Percentiles rank a stretch among this genome's conserved stretches.
These are phyloP conservation scores for Epichloe glyceriae DNA, from an alignment of 2,329 filamentous ascomycete species.

Conservation along the genomic window DNA sequence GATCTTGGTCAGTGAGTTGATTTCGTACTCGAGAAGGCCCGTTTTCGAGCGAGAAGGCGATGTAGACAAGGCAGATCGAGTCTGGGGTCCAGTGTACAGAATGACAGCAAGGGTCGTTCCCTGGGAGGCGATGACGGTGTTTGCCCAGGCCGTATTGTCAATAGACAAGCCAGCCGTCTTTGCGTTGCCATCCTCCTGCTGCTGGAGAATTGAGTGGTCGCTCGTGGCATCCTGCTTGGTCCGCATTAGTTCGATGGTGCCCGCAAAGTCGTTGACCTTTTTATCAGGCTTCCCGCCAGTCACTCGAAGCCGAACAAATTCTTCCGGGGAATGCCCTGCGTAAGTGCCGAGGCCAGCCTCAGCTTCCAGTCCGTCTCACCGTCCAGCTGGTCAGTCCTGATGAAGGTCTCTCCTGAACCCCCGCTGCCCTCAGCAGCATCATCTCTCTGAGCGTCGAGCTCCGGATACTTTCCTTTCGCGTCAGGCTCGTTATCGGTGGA, in stretches of 20 bases:
- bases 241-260: constrained; percentile 66
- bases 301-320: constrained; percentile 58
- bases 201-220: constrained; percentile 21
- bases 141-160: constrained; percentile 97
- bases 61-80: constrained; percentile 84
- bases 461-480: constrained; percentile 23
- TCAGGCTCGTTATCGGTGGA: constrained; percentile 24
- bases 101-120: constrained; percentile 80
- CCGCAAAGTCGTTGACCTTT: constrained; percentile 88
- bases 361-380: constrained; percentile 99
- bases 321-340: constrained; percentile 62
- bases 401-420: constrained; percentile 79
- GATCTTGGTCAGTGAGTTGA: constrained; percentile 94
- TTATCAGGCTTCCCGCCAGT: constrained; percentile 83
- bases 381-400: constrained; percentile 91
- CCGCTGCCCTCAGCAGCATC: constrained; percentile 21
- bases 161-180: constrained; percentile 69
- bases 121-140: constrained; percentile 90
- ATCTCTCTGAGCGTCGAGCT: constrained; percentile 13
- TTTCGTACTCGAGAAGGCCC: constrained; percentile 86
- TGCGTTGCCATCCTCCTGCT: constrained; percentile 21
- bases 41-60: constrained; percentile 87
- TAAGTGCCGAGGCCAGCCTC: constrained; percentile 71
- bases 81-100: constrained; percentile 89
- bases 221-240: constrained; percentile 36